Evolutionary conservation across 1,284 basidiomycete genomes (phyloP).

Genomic region (Tylopilus orsonianus): DNA sequence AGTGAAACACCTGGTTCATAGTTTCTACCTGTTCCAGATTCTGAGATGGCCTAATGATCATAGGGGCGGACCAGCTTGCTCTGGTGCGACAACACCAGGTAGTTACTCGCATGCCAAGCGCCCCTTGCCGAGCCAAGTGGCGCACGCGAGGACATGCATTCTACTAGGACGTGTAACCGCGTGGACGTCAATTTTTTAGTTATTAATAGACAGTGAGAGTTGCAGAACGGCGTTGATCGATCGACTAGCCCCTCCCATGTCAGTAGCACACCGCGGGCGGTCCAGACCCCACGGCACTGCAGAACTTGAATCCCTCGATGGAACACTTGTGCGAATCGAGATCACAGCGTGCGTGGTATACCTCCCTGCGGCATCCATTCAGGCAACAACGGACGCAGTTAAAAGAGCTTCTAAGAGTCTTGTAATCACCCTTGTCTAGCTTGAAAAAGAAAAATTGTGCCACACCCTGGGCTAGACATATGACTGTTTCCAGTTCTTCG

Average conservation of each 20-base stretch:
- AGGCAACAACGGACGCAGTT: constrained; percentile 1
- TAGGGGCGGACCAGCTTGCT: constrained; percentile 1
- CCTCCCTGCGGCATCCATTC: constrained; percentile 5
- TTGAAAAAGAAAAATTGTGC: constrained; percentile 17
- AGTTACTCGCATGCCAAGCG: background rate
- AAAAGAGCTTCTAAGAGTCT: background rate
- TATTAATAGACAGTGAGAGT: constrained; percentile 20
- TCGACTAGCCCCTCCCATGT: background rate
- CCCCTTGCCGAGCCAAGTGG: background rate
- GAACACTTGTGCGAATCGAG: constrained; percentile 2
- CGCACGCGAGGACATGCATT: background rate
- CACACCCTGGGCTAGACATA: background rate
- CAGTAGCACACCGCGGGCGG: background rate
- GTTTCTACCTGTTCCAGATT: background rate
- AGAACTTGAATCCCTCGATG: background rate
- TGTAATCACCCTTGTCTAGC: background rate
- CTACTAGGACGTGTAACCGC: background rate
- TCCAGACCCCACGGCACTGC: constrained; percentile 1
- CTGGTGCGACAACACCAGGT: background rate
- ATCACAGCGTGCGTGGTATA: constrained; percentile 1
- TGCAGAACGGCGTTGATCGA: background rate
- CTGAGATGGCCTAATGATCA: constrained; percentile 3
- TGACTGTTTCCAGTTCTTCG: background rate
- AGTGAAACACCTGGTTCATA: background rate
- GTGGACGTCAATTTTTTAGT: background rate